phyloP scores from a whole-genome alignment of 2,329 filamentous ascomycete species.

The Hansfordia pulvinata region DNA sequence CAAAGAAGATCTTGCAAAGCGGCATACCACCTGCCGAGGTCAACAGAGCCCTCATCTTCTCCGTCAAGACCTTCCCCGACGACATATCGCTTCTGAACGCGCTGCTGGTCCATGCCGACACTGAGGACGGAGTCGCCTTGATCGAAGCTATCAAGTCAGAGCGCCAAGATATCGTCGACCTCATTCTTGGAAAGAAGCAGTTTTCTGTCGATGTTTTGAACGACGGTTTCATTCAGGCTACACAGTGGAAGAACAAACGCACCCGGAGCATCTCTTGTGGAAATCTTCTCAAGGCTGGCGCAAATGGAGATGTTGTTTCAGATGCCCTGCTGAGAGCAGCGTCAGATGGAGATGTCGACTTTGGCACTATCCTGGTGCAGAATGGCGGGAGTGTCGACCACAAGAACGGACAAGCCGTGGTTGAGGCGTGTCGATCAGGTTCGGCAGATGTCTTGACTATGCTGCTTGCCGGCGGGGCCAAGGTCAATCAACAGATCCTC shows the following conservation, averaged over 20 bases:
- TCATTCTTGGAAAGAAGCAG: constrained; percentile 26
- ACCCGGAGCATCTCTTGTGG: constrained; percentile 28
- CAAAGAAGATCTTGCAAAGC: constrained; percentile 32
- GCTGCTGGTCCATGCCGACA: constrained; percentile 31
- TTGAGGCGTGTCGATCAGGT: constrained; percentile 39
- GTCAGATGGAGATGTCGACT: constrained; percentile 34
- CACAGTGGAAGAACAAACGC: constrained; percentile 23
- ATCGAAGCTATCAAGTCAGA: constrained; percentile 29
- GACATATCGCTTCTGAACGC: constrained; percentile 33
- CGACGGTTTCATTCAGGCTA: constrained; percentile 26
- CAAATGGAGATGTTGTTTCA: constrained; percentile 29
- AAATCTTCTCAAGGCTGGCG: constrained; percentile 29
- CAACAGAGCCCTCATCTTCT: constrained; percentile 36
- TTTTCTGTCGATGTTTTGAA: constrained; percentile 26
- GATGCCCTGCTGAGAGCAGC: constrained; percentile 36
- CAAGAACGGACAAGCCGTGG: constrained; percentile 36
- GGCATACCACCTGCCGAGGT: constrained; percentile 33
- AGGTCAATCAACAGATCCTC: constrained; percentile 26
- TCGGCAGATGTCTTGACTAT: constrained; percentile 34
- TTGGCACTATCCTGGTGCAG: constrained; percentile 34
- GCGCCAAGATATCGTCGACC: constrained; percentile 27
- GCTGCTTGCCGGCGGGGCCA: constrained; percentile 27
- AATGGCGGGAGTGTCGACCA: constrained; percentile 37
- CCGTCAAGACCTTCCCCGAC: constrained; percentile 30
- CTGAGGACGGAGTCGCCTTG: constrained; percentile 34